phyloP scores from a whole-genome alignment of 1,284 basidiomycete genomes.

The Ganoderma lucidum region DNA sequence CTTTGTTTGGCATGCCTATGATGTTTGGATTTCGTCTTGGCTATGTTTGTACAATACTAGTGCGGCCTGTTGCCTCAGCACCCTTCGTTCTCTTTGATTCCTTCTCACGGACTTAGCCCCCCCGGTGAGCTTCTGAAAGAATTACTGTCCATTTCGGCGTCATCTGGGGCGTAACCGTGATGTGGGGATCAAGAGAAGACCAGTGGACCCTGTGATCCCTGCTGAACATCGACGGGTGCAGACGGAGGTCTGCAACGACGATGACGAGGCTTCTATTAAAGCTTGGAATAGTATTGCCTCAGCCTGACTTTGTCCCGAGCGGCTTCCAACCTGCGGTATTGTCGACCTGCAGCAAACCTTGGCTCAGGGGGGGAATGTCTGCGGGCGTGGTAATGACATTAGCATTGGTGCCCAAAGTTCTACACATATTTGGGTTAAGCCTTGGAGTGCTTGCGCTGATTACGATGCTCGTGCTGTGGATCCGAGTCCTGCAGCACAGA shows the following conservation, averaged over 20 bases:
- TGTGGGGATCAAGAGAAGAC: not conserved
- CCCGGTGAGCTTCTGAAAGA: not conserved
- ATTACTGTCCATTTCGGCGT: not conserved
- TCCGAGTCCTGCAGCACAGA: not conserved
- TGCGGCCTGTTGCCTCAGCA: not conserved
- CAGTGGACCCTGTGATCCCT: not conserved
- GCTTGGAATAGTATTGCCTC: not conserved
- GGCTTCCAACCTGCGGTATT: not conserved
- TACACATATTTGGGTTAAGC: not conserved
- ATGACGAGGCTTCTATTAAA: constrained; percentile 2
- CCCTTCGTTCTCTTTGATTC: no score
- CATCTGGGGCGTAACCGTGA: not conserved
- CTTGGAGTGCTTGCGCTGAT: not conserved
- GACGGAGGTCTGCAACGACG: not conserved
- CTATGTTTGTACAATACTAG: not conserved
- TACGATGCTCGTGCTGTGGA: not conserved
- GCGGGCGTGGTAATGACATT: not conserved
- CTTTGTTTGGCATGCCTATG: not conserved
- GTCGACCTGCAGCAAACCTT: not conserved
- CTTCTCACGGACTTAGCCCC: no score
- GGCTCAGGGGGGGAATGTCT: not conserved
- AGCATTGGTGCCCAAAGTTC: not conserved
- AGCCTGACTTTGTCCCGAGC: not conserved
- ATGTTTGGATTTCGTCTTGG: not conserved
- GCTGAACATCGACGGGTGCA: not conserved